Base-by-base conservation (phyloP, 331 rosid species). In the Prunus yedoensis region DNA sequence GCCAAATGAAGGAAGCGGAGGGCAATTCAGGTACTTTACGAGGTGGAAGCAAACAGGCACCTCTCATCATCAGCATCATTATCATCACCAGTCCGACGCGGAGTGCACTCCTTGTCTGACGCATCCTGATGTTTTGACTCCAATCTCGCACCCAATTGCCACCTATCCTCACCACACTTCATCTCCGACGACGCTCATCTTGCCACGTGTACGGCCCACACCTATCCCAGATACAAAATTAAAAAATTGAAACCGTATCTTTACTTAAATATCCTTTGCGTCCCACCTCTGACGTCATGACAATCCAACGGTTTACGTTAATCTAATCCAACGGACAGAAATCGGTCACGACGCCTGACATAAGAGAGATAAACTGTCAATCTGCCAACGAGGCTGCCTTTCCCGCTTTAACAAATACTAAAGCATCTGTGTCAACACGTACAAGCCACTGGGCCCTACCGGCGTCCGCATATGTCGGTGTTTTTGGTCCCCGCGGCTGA, bases 81-180 rank as follows among this genome's bases (percentile, higher is more conserved):
- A 32, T 32, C 38, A 10, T 16, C 32, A 6, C 0, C 18, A 14
- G 63, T 80, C 83, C 60, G 47, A 77, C 80, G 79, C 72, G 78
- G 83, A 75, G 79, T 57, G 87, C 83, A 83, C 81, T 78, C 76
- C 68, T 32, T 77, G 76, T 76, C 74, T 65, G 81, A 81, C 81
- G 77, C 81, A 66, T 41, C 60, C 30, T 71, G 17, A 15, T 45
- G 10, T 50, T 69, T 73, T 81, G 84, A 75, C 79, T 70, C 67
- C 10, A 54, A 59, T 20, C 14, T 20, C 18, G 4, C 23, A 17
- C 30, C 61, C 47, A 3, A 56, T 74, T 67, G 54, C 14, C 18
- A 12, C 68, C 16, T 6, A 38, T 38, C 43, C 43, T 52, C 85
- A 18, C 9, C 30, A 11, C 76, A 80, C 70, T 74, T 79, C 63